phyloP scores from a whole-genome alignment of 2,329 filamentous ascomycete species.

The Paecilomyces niveus region DNA sequence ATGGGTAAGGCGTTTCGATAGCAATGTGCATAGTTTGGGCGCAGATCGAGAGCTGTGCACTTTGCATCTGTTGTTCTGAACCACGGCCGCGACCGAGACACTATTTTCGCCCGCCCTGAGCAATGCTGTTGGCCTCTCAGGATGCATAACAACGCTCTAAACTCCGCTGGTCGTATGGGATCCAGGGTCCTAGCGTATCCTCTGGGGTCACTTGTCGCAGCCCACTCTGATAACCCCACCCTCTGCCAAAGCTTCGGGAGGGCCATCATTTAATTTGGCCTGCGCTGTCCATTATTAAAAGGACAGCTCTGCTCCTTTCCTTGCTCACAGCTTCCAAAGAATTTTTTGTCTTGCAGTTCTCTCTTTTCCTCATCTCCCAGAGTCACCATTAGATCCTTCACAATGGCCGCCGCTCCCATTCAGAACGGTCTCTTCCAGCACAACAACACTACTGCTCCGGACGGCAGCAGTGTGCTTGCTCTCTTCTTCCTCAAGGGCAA shows the following conservation, averaged over 20 bases:
- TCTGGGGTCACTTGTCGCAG: neutral
- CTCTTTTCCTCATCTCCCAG: neutral
- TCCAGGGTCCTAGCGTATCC: neutral
- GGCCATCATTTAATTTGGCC: neutral
- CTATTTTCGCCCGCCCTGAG: neutral
- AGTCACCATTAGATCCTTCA: slow-evolving; percentile 2
- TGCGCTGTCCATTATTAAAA: neutral
- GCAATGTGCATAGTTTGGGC: neutral
- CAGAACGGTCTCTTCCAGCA: slow-evolving; percentile 48
- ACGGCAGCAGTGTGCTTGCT: slow-evolving; percentile 47
- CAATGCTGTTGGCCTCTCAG: neutral
- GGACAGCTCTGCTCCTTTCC: neutral
- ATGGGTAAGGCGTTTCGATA: neutral
- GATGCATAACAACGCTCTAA: neutral
- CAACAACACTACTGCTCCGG: slow-evolving; percentile 46
- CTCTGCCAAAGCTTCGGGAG: neutral
- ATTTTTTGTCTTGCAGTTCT: neutral
- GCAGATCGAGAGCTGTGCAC: neutral
- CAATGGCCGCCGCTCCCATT: slow-evolving; percentile 29
- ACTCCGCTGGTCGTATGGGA: neutral
- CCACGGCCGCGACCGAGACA: neutral
- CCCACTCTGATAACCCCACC: neutral
- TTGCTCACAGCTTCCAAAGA: neutral
- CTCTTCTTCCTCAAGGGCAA: slow-evolving; percentile 64
- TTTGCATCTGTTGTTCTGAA: neutral